Base-by-base conservation (phyloP, 2,329 filamentous ascomycete species). In the Aureobasidium musti region DNA sequence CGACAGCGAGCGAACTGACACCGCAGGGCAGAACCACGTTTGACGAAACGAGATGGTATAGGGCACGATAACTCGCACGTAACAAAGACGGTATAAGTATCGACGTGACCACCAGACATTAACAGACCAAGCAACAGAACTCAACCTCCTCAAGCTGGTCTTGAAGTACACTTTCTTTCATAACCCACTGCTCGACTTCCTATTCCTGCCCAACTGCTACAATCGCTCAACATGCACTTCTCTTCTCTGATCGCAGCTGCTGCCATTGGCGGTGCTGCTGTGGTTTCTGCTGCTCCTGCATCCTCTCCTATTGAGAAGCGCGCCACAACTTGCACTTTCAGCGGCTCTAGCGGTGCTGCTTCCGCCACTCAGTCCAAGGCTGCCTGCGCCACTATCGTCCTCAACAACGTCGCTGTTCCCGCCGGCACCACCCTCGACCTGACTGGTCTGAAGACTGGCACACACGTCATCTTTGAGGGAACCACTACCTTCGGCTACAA, bases 401-500 rank as follows among this genome's bases (percentile, higher is more conserved):
- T 81, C 6, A 72, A 70, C 63, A 73, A 74, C 67, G 71, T 79
- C 19, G 72, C 68, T 11, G 75, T 79, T 17, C 78, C 78, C 7
- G 72, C 78, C 5, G 74, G 75, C 21, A 72, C 71, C 39, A 79
- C 77, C 19, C 72, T 80, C 10, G 76, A 79, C 65, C 69, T 80
- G 52, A 75, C 72, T 35, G 72, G 70, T 28, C 71, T 79, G 17
- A 72, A 73, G 47, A 67, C 72, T 13, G 75, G 74, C 30, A 77
- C 77, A 19, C 72, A 69, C 33, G 64, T 89, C 69, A 84, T 83
- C 71, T 90, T 90, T 76, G 76, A 85, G 67, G 89, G 88, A 50
- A 84, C 80, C 17, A 90, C 88, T n/a, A 86, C 84, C 64, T 91
- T 88, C 72, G 87, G 81, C 23, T 89, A 89, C 77, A 79, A 85